Percentiles rank a stretch among this genome's conserved stretches.
These are phyloP conservation scores for Penicillium sp. DNA, from an alignment of 2,329 filamentous ascomycete genomes.

Conservation along the genomic window DNA sequence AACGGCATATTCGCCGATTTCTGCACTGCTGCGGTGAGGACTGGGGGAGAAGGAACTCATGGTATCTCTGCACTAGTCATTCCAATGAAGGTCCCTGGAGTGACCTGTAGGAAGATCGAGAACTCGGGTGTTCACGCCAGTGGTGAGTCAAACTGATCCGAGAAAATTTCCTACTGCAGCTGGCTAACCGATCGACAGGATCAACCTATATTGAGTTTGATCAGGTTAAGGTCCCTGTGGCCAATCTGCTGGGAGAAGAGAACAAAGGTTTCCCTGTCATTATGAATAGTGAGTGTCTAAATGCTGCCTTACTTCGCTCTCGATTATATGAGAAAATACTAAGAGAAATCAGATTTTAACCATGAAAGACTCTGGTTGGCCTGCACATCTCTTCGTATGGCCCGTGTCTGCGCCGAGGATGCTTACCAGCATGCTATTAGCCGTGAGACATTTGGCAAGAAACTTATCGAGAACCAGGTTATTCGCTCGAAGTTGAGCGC, in stretches of 20 bases:
- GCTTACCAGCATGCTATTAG: slow-evolving; percentile 53
- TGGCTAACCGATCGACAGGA: slow-evolving; percentile 6
- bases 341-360: slow-evolving; percentile 49
- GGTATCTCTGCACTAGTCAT: slow-evolving; percentile 63
- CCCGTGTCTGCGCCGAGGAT: slow-evolving; percentile 56
- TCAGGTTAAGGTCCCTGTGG: slow-evolving; percentile 67
- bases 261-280: slow-evolving; percentile 74
- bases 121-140: slow-evolving; percentile 62
- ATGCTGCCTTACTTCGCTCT: too few species aligned
- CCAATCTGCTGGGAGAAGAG: slow-evolving; percentile 68
- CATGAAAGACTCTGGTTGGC: slow-evolving; percentile 60
- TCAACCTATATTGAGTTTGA: slow-evolving; percentile 71
- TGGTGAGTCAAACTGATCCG: slow-evolving; percentile 32
- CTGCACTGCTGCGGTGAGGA: slow-evolving; percentile 61
- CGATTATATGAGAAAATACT: too few species aligned
- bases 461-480: slow-evolving; percentile 57
- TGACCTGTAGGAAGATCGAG: slow-evolving; percentile 52
- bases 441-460: slow-evolving; percentile 58
- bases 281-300: slow-evolving; percentile 53
- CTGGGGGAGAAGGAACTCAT: slow-evolving; percentile 52
- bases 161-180: neutral
- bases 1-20: slow-evolving; percentile 58
- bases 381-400: slow-evolving; percentile 57
- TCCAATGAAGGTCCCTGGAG: slow-evolving; percentile 50
- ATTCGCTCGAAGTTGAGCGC: slow-evolving; percentile 57